Percentiles rank a stretch among this genome's conserved stretches.
Evolutionary conservation across 352 stramenopile genomes (phyloP).

Genomic region (Pythium dissimile): DNA sequence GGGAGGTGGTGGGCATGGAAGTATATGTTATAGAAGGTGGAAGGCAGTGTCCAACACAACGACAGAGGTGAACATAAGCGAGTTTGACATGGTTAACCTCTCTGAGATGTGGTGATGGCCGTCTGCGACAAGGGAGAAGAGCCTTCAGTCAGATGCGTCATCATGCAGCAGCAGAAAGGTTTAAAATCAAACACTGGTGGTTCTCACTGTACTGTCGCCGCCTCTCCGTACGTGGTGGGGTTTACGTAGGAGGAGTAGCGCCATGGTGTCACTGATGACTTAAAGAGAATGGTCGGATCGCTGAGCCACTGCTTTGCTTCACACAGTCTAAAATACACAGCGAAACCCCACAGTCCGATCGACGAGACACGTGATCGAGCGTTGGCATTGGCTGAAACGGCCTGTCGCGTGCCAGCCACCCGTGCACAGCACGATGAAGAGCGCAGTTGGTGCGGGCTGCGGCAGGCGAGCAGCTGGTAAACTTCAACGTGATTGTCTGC

Average conservation of each 20-base stretch:
- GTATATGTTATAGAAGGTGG: conserved; percentile 9
- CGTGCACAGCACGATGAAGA: neutral
- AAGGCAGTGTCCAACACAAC: conserved; percentile 21
- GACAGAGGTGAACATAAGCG: conserved; percentile 15
- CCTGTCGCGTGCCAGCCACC: neutral
- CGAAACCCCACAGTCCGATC: too few relatives aligned
- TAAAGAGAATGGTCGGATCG: too few relatives aligned
- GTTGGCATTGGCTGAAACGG: neutral
- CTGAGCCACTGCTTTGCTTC: too few relatives aligned
- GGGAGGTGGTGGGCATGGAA: neutral
- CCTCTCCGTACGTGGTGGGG: too few relatives aligned
- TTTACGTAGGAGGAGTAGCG: too few relatives aligned
- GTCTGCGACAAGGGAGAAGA: conserved; percentile 10
- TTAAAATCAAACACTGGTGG: too few relatives aligned
- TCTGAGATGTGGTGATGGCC: conserved; percentile 9
- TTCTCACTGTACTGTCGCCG: too few relatives aligned
- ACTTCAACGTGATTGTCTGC: neutral
- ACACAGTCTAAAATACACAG: too few relatives aligned
- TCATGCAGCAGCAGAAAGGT: neutral
- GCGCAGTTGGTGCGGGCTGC: neutral
- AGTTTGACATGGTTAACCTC: conserved; percentile 16
- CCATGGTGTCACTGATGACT: too few relatives aligned
- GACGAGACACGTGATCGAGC: too few relatives aligned
- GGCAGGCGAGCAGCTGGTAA: neutral
- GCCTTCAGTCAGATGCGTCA: neutral